Evolutionary conservation across 2,329 filamentous ascomycete species (phyloP).

Genomic region (Alternaria consortialis): DNA sequence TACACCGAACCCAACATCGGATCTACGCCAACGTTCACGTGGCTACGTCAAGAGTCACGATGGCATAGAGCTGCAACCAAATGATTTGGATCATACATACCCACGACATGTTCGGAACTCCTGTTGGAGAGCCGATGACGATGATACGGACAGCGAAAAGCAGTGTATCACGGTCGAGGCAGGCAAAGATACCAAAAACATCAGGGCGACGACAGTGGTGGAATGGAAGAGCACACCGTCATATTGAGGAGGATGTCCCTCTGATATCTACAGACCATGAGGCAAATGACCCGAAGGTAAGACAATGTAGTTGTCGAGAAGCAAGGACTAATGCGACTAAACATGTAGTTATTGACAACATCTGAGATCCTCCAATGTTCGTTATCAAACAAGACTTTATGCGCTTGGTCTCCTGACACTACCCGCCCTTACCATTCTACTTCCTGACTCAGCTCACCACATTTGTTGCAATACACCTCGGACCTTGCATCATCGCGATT

Average conservation of each 20-base stretch:
- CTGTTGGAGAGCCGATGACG: neutral
- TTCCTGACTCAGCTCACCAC: neutral
- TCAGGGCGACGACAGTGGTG: neutral
- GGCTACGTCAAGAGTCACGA: neutral
- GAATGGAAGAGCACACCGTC: neutral
- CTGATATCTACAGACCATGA: neutral
- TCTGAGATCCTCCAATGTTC: neutral
- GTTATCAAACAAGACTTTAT: neutral
- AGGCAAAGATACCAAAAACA: neutral
- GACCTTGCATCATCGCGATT: neutral
- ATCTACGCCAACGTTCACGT: neutral
- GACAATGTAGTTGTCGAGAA: neutral
- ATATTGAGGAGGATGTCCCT: neutral
- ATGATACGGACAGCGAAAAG: slow-evolving; percentile 1
- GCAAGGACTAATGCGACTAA: neutral
- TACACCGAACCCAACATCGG: neutral
- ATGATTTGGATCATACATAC: neutral
- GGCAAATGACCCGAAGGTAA: neutral
- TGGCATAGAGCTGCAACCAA: neutral
- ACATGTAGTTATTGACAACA: neutral
- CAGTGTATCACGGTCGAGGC: neutral
- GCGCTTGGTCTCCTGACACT: too few relatives aligned
- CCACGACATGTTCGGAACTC: neutral
- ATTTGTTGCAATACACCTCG: neutral
- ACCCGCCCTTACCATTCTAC: neutral